Percentiles rank a stretch among this genome's conserved stretches.
Conservation (phyloP, 2,329 filamentous ascomycete genomes). For the Aureobasidium sp. region DNA sequence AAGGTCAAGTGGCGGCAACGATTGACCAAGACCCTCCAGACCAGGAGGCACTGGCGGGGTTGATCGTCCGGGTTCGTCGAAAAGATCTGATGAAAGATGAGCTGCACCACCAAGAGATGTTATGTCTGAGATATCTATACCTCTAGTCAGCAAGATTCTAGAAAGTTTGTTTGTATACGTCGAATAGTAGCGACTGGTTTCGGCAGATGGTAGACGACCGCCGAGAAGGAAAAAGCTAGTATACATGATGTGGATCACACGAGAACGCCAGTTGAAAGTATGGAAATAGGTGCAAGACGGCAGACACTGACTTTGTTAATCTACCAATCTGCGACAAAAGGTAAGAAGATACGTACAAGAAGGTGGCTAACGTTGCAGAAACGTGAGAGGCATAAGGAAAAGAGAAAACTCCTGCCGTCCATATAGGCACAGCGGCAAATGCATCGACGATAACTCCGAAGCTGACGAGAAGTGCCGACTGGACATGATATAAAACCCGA, state of each 20-base stretch:
- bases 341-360: constrained; percentile 17
- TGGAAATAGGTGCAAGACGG: constrained; percentile 7
- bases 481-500: constrained; percentile 7
- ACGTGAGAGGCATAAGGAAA: constrained; percentile 13
- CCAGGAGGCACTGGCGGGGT: constrained; percentile 27
- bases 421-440: constrained; percentile 11
- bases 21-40: constrained; percentile 20
- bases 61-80: constrained; percentile 16
- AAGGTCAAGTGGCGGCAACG: not conserved
- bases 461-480: not conserved
- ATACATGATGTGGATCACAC: constrained; percentile 12
- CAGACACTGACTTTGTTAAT: constrained; percentile 17
- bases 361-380: constrained; percentile 12
- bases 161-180: not conserved
- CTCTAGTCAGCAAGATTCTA: constrained; percentile 6
- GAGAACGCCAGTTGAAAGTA: constrained; percentile 10
- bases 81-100: constrained; percentile 10
- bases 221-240: constrained; percentile 3
- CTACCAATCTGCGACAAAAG: constrained; percentile 16
- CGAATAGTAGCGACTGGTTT: not conserved
- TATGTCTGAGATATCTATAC: constrained; percentile 11
- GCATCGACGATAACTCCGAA: constrained; percentile 9
- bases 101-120: constrained; percentile 3
- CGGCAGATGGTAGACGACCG: constrained; percentile 9
- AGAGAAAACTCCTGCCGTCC: constrained; percentile 10